Conservation (phyloP, 2,329 filamentous ascomycete genomes). For the Colletotrichum noveboracense region DNA sequence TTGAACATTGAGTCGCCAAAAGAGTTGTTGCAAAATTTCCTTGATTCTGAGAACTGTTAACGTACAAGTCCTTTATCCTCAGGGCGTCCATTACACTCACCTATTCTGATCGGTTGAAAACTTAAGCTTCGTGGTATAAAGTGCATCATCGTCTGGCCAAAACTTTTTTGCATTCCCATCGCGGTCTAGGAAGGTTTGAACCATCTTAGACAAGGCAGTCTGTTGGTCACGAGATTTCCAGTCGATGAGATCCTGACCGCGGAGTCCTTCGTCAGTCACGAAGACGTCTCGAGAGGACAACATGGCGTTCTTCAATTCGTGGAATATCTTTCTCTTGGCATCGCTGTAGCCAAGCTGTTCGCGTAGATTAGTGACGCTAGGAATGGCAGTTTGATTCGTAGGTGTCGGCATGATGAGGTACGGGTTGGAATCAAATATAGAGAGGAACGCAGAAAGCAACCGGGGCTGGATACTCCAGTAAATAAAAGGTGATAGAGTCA, state of each 20-base stretch:
- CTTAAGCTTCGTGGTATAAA: fast-evolving
- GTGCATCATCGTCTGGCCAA: neutral
- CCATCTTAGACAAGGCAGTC: neutral
- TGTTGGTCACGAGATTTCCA: neutral
- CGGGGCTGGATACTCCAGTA: neutral
- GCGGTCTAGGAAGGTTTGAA: neutral
- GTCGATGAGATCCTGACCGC: neutral
- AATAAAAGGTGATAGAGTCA: fast-evolving
- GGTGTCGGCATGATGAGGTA: neutral
- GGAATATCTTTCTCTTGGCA: fast-evolving
- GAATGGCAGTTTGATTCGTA: neutral
- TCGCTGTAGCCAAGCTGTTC: neutral
- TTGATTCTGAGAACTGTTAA: neutral
- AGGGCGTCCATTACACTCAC: neutral
- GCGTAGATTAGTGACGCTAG: neutral
- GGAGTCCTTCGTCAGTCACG: neutral
- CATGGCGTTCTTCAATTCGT: neutral
- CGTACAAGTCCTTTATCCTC: neutral
- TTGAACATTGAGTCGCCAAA: neutral
- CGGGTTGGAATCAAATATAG: neutral
- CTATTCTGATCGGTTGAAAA: neutral
- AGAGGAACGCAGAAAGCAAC: neutral
- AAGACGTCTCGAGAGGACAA: neutral
- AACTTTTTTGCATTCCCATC: neutral
- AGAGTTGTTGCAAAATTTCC: neutral